These are phyloP conservation scores for Sicyos edulis DNA, from an alignment of 306 rosid species.

Conservation along the genomic window DNA sequence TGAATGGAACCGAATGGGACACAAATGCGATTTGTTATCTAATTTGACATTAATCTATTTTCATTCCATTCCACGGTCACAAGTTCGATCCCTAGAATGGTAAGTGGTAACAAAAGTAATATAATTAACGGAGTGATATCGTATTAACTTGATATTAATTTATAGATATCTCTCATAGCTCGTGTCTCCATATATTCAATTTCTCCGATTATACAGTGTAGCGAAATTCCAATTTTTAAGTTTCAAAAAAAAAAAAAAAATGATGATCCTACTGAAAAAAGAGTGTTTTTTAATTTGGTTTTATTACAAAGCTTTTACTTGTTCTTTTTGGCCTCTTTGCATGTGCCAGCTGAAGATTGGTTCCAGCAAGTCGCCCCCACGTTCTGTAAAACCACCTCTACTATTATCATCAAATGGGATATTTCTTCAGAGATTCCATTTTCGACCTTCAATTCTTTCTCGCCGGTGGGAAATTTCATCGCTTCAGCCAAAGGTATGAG, in stretches of 20 bases:
- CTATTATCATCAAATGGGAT: slow-evolving; percentile 30
- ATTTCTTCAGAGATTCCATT: slow-evolving; percentile 2
- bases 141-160: too few species aligned
- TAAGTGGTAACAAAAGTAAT: too few species aligned
- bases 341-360: slow-evolving; percentile 30
- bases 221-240: too few species aligned
- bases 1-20: background rate
- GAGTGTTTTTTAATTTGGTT: background rate
- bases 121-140: too few species aligned
- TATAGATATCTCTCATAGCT: too few species aligned
- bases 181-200: too few species aligned
- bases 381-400: slow-evolving; percentile 36
- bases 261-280: background rate
- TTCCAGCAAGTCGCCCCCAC: slow-evolving; percentile 63
- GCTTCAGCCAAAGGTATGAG: slow-evolving; percentile 19
- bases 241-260: too few species aligned
- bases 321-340: slow-evolving; percentile 20
- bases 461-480: background rate
- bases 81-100: too few species aligned
- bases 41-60: too few species aligned
- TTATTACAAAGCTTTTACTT: background rate
- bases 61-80: too few species aligned
- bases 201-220: too few species aligned
- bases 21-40: too few species aligned
- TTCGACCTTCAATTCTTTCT: background rate